These are phyloP conservation scores for Phytopythium sindhum DNA, from an alignment of 352 stramenopile genomes.

Conservation along the genomic window DNA sequence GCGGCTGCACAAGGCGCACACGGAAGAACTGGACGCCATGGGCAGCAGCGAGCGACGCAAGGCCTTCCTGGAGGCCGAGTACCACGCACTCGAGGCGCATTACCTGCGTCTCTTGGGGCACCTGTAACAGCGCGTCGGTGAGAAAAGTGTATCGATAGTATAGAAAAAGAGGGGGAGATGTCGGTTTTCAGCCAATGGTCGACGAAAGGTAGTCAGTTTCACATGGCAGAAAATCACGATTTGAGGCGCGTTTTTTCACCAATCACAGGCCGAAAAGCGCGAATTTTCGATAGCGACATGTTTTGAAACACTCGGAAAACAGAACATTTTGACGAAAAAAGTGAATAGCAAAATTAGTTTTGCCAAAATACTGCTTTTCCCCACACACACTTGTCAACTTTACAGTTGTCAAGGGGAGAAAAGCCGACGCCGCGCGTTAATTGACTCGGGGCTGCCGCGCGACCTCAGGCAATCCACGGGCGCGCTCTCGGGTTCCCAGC, in stretches of 20 bases:
- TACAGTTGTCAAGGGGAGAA: not conserved
- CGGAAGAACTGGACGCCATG: constrained; percentile 75
- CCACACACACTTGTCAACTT: not conserved
- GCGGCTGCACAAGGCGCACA: constrained; percentile 63
- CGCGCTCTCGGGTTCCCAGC: too few relatives aligned
- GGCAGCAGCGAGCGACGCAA: constrained; percentile 64
- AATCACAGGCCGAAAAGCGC: constrained; percentile 5
- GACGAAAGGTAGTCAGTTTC: not conserved
- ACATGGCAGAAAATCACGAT: constrained; percentile 17
- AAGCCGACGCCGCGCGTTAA: not conserved
- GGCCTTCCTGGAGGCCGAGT: constrained; percentile 73
- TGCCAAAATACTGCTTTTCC: not conserved
- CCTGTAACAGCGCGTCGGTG: constrained; percentile 1
- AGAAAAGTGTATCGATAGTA: too few relatives aligned
- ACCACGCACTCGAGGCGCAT: constrained; percentile 39
- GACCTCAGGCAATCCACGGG: not conserved
- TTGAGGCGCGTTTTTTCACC: constrained; percentile 5
- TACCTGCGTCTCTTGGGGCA: constrained; percentile 46
- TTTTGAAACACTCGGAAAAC: not conserved
- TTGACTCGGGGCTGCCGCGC: not conserved
- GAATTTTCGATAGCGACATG: not conserved
- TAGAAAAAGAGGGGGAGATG: not conserved
- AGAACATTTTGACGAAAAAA: constrained; percentile 4
- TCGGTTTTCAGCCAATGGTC: not conserved
- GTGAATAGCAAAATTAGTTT: not conserved